A percentile compares a stretch with the other conserved stretches of the same genome.
These are phyloP conservation scores for Hibiscus tridactylites DNA, from an alignment of 345 rosid species.

Conservation along the genomic window DNA sequence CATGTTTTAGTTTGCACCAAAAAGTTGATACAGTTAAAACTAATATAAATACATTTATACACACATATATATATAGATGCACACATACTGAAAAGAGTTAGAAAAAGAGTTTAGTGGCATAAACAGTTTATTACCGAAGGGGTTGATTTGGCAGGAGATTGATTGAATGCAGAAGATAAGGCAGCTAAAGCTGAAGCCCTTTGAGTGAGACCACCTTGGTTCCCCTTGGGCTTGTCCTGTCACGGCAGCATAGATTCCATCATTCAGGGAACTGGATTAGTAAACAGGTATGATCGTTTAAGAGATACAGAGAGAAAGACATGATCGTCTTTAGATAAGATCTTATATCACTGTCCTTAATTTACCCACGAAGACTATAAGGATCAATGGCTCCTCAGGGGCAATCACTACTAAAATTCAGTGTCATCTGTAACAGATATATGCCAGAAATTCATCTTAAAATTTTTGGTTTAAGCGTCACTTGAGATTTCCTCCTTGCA, in stretches of 20 bases:
- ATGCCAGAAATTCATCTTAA: neutral
- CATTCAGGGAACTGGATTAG: neutral
- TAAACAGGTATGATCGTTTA: too few relatives aligned
- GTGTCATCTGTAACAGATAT: neutral
- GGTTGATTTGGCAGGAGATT: conserved; percentile 28
- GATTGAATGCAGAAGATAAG: conserved; percentile 69
- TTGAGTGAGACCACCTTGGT: conserved; percentile 82
- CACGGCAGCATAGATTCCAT: conserved; percentile 15
- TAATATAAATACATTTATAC: too few relatives aligned
- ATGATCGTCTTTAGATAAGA: too few relatives aligned
- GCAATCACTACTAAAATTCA: neutral
- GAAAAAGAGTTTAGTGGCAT: neutral
- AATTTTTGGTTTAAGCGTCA: too few relatives aligned
- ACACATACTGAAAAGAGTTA: neutral
- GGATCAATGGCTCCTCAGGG: too few relatives aligned
- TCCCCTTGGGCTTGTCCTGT: conserved; percentile 64
- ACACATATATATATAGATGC: neutral
- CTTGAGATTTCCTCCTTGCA: too few relatives aligned
- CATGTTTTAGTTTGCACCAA: too few relatives aligned
- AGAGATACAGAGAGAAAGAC: too few relatives aligned
- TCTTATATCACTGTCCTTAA: too few relatives aligned
- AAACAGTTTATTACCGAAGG: conserved; percentile 33
- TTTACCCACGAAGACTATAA: too few relatives aligned
- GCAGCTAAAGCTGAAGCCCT: conserved; percentile 98
- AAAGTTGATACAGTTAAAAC: too few relatives aligned